phyloP scores from a whole-genome alignment of 148 eudicot species.

The Vaccinium myrtillus region DNA sequence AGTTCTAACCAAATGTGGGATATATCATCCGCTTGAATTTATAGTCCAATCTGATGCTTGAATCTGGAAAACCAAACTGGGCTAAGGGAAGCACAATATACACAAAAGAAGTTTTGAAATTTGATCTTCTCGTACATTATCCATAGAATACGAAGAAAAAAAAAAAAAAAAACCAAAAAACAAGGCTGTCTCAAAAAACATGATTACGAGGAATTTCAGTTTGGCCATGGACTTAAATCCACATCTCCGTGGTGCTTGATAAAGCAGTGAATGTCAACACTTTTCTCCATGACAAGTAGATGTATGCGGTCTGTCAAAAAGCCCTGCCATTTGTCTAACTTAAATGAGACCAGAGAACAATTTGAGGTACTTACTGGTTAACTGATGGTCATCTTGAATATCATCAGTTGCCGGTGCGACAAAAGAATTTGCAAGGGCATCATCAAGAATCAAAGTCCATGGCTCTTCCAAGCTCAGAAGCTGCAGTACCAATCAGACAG shows the following conservation, averaged over 20 bases:
- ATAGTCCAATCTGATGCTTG: not conserved
- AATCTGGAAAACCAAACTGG: not conserved
- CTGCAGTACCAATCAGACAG: constrained; percentile 38
- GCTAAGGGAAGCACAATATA: not conserved
- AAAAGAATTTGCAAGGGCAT: constrained; percentile 91
- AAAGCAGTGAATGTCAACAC: not conserved
- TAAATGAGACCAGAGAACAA: not conserved
- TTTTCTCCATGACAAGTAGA: not conserved
- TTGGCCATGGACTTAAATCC: not conserved
- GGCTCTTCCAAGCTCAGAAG: constrained; percentile 70
- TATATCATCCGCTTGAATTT: not conserved
- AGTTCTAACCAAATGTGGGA: not conserved
- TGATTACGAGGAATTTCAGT: not conserved
- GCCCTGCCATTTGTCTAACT: not conserved
- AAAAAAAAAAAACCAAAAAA: not conserved
- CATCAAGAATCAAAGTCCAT: constrained; percentile 85
- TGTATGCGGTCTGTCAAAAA: not conserved
- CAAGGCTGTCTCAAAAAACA: not conserved
- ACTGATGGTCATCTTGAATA: constrained; percentile 66
- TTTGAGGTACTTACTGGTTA: constrained; percentile 54
- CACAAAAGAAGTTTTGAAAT: not conserved
- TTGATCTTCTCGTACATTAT: not conserved
- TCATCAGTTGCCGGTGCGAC: constrained; percentile 84
- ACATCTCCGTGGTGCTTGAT: not conserved
- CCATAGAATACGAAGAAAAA: not conserved